A percentile compares a stretch with the other conserved stretches of the same genome.
phyloP scores from a whole-genome alignment of 2,329 filamentous ascomycete genomes.

The Penicillium sp. region DNA sequence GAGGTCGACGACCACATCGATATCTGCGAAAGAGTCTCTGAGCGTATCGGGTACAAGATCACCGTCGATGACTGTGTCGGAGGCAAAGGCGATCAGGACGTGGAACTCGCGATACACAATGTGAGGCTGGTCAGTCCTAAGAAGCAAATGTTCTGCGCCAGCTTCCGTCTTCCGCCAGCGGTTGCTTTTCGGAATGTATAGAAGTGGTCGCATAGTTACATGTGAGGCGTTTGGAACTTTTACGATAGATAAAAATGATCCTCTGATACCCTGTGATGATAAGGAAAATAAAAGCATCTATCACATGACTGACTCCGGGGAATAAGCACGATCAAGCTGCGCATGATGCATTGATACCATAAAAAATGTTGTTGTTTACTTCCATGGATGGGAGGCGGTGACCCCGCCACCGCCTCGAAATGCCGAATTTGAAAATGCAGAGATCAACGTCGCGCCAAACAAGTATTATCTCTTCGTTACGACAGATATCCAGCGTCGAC shows the following conservation, averaged over 20 bases:
- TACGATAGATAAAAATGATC: constrained; percentile 8
- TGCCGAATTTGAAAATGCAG: constrained; percentile 19
- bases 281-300: neutral
- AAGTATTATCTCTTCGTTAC: neutral
- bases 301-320: neutral
- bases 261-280: constrained; percentile 18
- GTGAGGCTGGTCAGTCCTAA: constrained; percentile 88
- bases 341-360: neutral
- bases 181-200: constrained; percentile 66
- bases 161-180: constrained; percentile 76
- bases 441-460: constrained; percentile 13
- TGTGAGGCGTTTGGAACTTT: constrained; percentile 16
- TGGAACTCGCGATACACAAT: constrained; percentile 57
- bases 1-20: constrained; percentile 60
- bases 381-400: constrained; percentile 6
- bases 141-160: constrained; percentile 96
- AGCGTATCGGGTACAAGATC: constrained; percentile 60
- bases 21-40: constrained; percentile 66
- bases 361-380: neutral
- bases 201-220: constrained; percentile 14
- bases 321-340: neutral
- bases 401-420: constrained; percentile 23
- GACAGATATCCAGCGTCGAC: neutral
- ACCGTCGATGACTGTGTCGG: constrained; percentile 51
- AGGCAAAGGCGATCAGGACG: constrained; percentile 58